Conservation (phyloP, 148 eudicot genomes). For the Fagopyrum esculentum region DNA sequence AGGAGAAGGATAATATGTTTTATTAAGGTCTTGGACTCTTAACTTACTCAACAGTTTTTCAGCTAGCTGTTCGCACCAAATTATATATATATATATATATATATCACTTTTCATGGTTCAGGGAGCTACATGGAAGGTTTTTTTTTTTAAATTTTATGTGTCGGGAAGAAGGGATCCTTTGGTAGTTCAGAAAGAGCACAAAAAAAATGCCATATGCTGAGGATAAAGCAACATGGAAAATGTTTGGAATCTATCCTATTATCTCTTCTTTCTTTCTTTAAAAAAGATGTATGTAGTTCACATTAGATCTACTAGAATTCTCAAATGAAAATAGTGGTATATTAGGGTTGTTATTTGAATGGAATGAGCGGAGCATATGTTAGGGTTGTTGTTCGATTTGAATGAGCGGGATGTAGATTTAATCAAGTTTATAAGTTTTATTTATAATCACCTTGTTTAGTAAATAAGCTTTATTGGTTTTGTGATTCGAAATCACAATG, state of each 20-base stretch:
- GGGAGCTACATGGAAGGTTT: not conserved
- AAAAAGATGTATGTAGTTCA: not conserved
- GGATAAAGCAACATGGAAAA: slow-evolving; percentile 15
- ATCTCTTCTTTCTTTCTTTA: slow-evolving; percentile 15
- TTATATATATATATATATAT: not conserved
- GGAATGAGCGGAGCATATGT: too few relatives aligned
- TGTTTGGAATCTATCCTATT: slow-evolving; percentile 31
- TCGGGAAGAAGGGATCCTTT: slow-evolving; percentile 18
- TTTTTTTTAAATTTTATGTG: not conserved
- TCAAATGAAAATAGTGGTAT: slow-evolving; percentile 8
- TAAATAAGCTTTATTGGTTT: too few relatives aligned
- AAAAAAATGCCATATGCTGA: slow-evolving; percentile 8
- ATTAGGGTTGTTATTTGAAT: too few relatives aligned
- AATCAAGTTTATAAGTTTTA: too few relatives aligned
- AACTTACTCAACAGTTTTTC: slow-evolving; percentile 15
- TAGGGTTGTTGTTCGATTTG: too few relatives aligned
- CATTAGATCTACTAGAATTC: slow-evolving; percentile 7
- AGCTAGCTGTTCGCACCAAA: slow-evolving; percentile 15
- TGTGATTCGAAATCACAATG: too few relatives aligned
- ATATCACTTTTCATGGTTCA: not conserved
- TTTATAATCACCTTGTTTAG: too few relatives aligned
- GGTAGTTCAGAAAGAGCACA: slow-evolving; percentile 35
- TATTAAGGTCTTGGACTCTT: slow-evolving; percentile 6
- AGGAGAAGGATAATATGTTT: slow-evolving; percentile 11
- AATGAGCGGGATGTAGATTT: too few relatives aligned